Base-by-base conservation (phyloP, 75 land plant genomes). In the Cunninghamia lanceolata region DNA sequence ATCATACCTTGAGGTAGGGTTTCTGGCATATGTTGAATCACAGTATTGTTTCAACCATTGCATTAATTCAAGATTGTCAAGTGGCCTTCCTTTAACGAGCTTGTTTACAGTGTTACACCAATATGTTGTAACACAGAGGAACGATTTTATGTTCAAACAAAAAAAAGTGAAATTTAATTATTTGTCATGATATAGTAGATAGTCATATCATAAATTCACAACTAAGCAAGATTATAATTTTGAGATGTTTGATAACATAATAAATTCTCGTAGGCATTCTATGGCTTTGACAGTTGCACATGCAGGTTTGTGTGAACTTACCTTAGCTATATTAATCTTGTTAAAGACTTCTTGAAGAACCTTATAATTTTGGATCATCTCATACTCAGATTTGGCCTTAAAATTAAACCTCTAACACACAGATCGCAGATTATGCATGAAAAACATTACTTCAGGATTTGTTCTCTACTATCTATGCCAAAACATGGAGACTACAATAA, bases 31-130 rank as follows among this genome's bases (percentile, higher is more conserved):
- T 19, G 87, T 45, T 7, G 88, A 89, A 75, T 91, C 92, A 63
- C 92, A 91, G 56, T 91, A 91, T 52, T 90, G 84, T 83, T 91
- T 90, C 90, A 90, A 71, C 92, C 92, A 91, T 87, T 91, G 92
- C 85, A 91, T 82, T 56, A 91, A 91, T 71, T 91, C 92, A 84
- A 91, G 84, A 83, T 91, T 91, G 86, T 91, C 92, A 28, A 91
- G 85, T 42, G 92, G 92, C 75, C 92, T 84, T 50, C 92, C 92
- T 59, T 91, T 91, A 74, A 91, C 86, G 19, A 91, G 92, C 70
- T 91, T 91, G 92, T 83, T 89, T 50, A 91, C 91, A 78, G n/a
- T n/a, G n/a, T n/a, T n/a, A n/a, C n/a, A n/a, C 89, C 92, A 77
- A 91, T 91, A 39, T 91, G 92, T 88, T 89, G 88, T 35, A 36